Percentiles rank a stretch among this genome's conserved stretches.
These are phyloP conservation scores for Fraxinus americana DNA, from an alignment of 257 asterid species.

Conservation along the genomic window DNA sequence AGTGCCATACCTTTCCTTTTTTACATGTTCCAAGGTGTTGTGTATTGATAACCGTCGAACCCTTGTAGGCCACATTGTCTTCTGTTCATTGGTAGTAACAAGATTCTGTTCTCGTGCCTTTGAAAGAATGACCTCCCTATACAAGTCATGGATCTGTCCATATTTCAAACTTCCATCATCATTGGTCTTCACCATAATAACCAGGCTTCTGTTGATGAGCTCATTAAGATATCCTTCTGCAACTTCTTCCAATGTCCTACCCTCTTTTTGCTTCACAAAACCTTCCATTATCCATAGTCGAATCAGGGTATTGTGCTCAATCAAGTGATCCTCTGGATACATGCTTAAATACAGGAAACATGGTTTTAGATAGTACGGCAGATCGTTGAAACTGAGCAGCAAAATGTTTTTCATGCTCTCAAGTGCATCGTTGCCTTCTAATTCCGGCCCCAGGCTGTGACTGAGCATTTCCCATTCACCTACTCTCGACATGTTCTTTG, in stretches of 20 bases:
- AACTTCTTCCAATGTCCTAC: conserved; percentile 35
- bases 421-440: conserved; percentile 36
- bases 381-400: conserved; percentile 36
- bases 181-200: conserved; percentile 26
- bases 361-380: conserved; percentile 42
- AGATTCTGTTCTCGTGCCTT: conserved; percentile 36
- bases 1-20: conserved; percentile 21
- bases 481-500: conserved; percentile 21
- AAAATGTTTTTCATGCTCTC: conserved; percentile 32
- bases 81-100: conserved; percentile 21
- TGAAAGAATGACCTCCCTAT: conserved; percentile 34
- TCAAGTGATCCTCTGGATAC: conserved; percentile 40
- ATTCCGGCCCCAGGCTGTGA: conserved; percentile 38
- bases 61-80: conserved; percentile 23
- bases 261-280: conserved; percentile 31
- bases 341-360: conserved; percentile 39
- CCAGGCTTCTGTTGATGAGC: conserved; percentile 41
- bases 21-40: conserved; percentile 6
- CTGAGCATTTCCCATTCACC: conserved; percentile 37
- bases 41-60: conserved; percentile 40
- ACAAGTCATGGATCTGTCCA: conserved; percentile 35
- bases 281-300: conserved; percentile 45
- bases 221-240: conserved; percentile 50
- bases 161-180: conserved; percentile 38
- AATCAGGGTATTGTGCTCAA: conserved; percentile 25